phyloP scores from a whole-genome alignment of 139 green algal genomes.

The Tetratostichococcus sp. region DNA sequence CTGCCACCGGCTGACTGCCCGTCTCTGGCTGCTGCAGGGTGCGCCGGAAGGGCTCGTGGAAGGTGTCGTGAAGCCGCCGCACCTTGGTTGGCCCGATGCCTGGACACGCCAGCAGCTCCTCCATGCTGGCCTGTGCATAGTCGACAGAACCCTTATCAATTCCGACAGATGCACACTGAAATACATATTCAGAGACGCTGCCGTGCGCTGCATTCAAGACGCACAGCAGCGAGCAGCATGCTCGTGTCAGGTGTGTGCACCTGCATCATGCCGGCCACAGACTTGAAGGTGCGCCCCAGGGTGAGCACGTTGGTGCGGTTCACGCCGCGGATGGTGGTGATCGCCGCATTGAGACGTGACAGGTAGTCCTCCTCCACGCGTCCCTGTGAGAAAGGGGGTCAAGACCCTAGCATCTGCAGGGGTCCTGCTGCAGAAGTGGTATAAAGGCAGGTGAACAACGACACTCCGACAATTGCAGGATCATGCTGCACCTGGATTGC shows the following conservation, averaged over 20 bases:
- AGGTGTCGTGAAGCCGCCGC: conserved; percentile 52
- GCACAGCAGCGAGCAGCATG: no score
- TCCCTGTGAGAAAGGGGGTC: conserved; percentile 9
- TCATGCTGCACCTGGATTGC: conserved; percentile 70
- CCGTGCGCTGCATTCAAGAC: no score
- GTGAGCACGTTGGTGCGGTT: conserved; percentile 78
- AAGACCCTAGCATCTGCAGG: no score
- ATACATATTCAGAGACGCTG: no score
- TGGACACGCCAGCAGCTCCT: conserved; percentile 69
- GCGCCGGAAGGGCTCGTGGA: conserved; percentile 45
- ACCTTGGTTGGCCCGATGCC: conserved; percentile 90
- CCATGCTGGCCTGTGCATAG: conserved; percentile 27
- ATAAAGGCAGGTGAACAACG: no score
- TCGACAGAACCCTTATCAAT: no score
- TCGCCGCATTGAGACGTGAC: conserved; percentile 52
- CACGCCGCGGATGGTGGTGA: conserved; percentile 70
- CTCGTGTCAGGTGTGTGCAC: no score
- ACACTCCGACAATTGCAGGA: no score
- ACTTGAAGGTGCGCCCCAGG: conserved; percentile 46
- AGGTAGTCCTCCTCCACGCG: conserved; percentile 75
- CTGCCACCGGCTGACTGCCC: no score
- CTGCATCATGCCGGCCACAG: conserved; percentile 39
- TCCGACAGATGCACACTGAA: no score
- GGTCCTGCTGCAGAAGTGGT: no score
- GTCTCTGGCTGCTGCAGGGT: neutral